phyloP scores from a whole-genome alignment of 306 rosid genomes.

The Arachis hypogaea region DNA sequence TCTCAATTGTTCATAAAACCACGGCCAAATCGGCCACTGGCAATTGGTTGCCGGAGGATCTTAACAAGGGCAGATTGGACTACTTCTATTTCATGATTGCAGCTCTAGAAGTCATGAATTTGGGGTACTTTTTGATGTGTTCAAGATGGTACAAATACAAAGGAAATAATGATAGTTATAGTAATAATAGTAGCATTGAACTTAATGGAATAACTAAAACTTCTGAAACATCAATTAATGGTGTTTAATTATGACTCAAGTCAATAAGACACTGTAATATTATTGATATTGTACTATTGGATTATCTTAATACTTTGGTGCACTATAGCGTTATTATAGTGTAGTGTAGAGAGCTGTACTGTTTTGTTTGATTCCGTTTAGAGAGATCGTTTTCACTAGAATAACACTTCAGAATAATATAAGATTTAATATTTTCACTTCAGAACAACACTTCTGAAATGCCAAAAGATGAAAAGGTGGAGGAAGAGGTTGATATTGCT shows the following conservation, averaged over 20 bases:
- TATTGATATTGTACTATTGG: too few relatives aligned
- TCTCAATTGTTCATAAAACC: constrained; percentile 54
- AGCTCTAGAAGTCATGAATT: constrained; percentile 53
- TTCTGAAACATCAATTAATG: constrained; percentile 29
- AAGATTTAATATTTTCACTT: too few relatives aligned
- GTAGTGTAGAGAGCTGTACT: too few relatives aligned
- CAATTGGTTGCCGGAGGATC: constrained; percentile 90
- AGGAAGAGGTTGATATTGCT: constrained; percentile 46
- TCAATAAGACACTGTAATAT: too few relatives aligned
- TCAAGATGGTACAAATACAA: constrained; percentile 74
- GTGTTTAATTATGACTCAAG: constrained; percentile 34
- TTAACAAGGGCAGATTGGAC: constrained; percentile 83
- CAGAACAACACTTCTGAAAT: not conserved
- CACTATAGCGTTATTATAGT: too few relatives aligned
- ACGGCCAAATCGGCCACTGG: constrained; percentile 48
- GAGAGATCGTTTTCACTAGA: too few relatives aligned
- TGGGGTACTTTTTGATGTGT: constrained; percentile 62
- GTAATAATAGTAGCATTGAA: constrained; percentile 15
- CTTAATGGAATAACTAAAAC: constrained; percentile 39
- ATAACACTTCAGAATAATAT: too few relatives aligned
- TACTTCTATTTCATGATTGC: constrained; percentile 65
- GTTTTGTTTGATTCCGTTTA: too few relatives aligned
- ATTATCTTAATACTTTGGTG: too few relatives aligned
- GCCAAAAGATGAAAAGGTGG: constrained; percentile 33
- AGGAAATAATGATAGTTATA: constrained; percentile 28